Percentiles rank a stretch among this genome's conserved stretches.
phyloP scores from a whole-genome alignment of 2,329 filamentous ascomycete genomes.

The Paracamarosporium sp. region DNA sequence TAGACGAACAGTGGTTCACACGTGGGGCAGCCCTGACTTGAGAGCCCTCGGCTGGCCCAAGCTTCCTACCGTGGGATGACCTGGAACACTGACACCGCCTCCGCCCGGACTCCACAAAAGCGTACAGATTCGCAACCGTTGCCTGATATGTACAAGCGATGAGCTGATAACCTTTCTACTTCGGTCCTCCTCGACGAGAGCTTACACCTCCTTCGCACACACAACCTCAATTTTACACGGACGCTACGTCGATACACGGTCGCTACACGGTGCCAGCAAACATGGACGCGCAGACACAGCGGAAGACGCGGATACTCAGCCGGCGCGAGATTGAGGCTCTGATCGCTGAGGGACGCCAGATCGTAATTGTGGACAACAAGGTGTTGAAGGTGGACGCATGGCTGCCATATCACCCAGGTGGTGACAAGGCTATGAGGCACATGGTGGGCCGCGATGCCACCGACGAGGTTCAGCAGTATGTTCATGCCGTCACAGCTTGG shows the following conservation, averaged over 20 bases:
- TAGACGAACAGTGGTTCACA: neutral
- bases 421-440: conserved; percentile 87
- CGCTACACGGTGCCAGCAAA: no score
- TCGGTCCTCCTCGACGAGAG: neutral
- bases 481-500: conserved; percentile 20
- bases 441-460: conserved; percentile 95
- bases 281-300: conserved; percentile 37
- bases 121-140: neutral
- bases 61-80: conserved; percentile 10
- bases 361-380: conserved; percentile 81
- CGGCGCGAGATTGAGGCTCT: conserved; percentile 76
- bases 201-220: conserved; percentile 3
- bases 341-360: conserved; percentile 79
- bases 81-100: neutral
- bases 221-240: neutral
- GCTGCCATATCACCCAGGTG: conserved; percentile 89
- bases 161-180: neutral
- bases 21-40: conserved; percentile 6
- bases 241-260: no score
- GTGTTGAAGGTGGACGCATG: conserved; percentile 90
- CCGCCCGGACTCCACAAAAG: neutral
- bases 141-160: neutral
- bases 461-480: conserved; percentile 89
- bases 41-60: conserved; percentile 9
- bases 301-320: conserved; percentile 60